Conservation (phyloP, 2,329 filamentous ascomycete species). For the Botrytis fragariae region DNA sequence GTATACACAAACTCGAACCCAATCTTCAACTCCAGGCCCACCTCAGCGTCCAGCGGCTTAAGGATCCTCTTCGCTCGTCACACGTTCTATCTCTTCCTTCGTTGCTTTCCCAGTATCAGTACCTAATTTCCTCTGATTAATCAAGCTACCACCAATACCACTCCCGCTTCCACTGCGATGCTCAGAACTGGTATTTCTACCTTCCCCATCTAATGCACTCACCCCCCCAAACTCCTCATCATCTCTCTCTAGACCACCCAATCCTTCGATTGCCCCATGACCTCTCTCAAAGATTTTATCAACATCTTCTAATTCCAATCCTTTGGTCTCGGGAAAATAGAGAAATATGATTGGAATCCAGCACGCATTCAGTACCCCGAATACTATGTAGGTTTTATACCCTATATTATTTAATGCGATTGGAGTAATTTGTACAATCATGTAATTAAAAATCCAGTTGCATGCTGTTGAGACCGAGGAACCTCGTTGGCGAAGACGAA, state of each 20-base stretch:
- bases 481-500: conserved; percentile 57
- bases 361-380: conserved; percentile 35
- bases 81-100: background rate
- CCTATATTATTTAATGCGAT: conserved; percentile 44
- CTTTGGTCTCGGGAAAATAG: conserved; percentile 64
- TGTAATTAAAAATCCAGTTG: conserved; percentile 48
- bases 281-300: conserved; percentile 32
- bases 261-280: no score
- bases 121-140: background rate
- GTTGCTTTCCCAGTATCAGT: background rate
- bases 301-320: conserved; percentile 63
- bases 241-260: no score
- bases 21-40: background rate
- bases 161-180: background rate
- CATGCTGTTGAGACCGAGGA: conserved; percentile 60
- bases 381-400: conserved; percentile 42
- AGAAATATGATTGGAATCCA: conserved; percentile 56
- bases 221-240: background rate
- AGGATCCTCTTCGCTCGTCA: background rate
- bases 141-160: background rate
- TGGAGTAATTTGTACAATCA: conserved; percentile 48
- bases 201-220: background rate
- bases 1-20: background rate
- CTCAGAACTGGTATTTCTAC: background rate
- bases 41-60: background rate